Percentiles rank a stretch among this genome's conserved stretches.
Evolutionary conservation across 2,329 filamentous ascomycete genomes (phyloP).

Genomic region (Colletotrichum graminicola): DNA sequence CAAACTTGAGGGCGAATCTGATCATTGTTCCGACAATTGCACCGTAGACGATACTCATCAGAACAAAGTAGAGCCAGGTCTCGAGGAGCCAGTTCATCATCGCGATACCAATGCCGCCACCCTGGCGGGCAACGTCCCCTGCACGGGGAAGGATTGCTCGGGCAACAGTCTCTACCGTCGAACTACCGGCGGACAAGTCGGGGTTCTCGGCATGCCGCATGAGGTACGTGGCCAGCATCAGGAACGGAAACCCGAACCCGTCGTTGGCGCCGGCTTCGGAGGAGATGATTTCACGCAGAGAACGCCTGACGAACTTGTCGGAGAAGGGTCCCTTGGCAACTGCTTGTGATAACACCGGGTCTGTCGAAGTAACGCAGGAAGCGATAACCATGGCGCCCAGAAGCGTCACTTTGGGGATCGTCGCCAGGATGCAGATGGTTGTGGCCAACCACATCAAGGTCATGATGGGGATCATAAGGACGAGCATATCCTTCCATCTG

Average conservation of each 20-base stretch:
- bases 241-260: slow-evolving; percentile 72
- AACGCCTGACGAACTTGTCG: slow-evolving; percentile 70
- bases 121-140: slow-evolving; percentile 61
- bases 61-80: slow-evolving; percentile 70
- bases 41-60: slow-evolving; percentile 66
- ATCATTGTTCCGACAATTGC: slow-evolving; percentile 61
- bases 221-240: slow-evolving; percentile 69
- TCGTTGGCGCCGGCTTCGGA: slow-evolving; percentile 73
- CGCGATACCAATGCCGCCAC: slow-evolving; percentile 64
- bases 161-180: not conserved
- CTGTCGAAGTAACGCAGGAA: slow-evolving; percentile 72
- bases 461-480: slow-evolving; percentile 71
- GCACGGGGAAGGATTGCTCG: slow-evolving; percentile 39
- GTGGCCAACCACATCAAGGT: slow-evolving; percentile 72
- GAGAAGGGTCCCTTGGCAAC: slow-evolving; percentile 73
- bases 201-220: slow-evolving; percentile 64
- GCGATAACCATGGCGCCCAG: slow-evolving; percentile 68
- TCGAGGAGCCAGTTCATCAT: slow-evolving; percentile 70
- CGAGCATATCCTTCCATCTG: slow-evolving; percentile 65
- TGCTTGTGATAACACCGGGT: slow-evolving; percentile 72
- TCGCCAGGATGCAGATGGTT: slow-evolving; percentile 66
- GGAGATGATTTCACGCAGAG: slow-evolving; percentile 71
- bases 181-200: slow-evolving; percentile 29
- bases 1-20: slow-evolving; percentile 60
- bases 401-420: slow-evolving; percentile 66